Evolutionary conservation across 495 filamentous ascomycete genomes (phyloP), one percentile per base, ranked within the genome.

Genomic region (Aspergillus sclerotiicarbonarius): DNA sequence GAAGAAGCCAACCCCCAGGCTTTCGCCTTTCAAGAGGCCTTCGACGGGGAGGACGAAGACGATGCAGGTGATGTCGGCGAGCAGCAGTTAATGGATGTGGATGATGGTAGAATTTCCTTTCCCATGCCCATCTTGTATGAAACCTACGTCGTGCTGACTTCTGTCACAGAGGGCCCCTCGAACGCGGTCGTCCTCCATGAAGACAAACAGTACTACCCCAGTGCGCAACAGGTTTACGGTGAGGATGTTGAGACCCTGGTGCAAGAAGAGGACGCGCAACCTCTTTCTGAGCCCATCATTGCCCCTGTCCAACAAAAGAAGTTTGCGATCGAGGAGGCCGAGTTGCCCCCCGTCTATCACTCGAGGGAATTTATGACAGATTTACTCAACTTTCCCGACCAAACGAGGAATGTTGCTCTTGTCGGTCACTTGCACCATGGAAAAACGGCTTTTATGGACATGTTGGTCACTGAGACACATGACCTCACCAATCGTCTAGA

Each of bases 161-260:
- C 50, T 43, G 35, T 51, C 78, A 79, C 87, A 73, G 90, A 96
- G 49, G 92, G 90, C n/a, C 90, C 94, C 18, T 97, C 92, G 7
- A 98, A 98, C 72, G 93, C 93, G 44, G 92, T 98, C 32, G 81
- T 98, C 50, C 82, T 98, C 31, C 95, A 98, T 70, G 94, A 98
- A 78, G 95, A 98, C 76, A 98, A 98, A 72, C 94, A 98, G 76
- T 98, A 98, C 68, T 98, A 98, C 67, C 95, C 94, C 16, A 96
- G 91, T 25, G 95, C 94, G 30, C 87, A 92, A 62, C 93, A 98
- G 66, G 87, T 96, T 15, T 98, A 97, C 70, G 94, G 95, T 29
- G 82, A 85, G 56, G 92, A 90, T 70, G 94, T 98, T 56, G 94
- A 98, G 77, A 92, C 92, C 18, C 71, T 97, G 74, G 95, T 98